These are phyloP conservation scores for Metschnikowia lochheadii DNA, from an alignment of 805 yeast species.

Conservation along the genomic window DNA sequence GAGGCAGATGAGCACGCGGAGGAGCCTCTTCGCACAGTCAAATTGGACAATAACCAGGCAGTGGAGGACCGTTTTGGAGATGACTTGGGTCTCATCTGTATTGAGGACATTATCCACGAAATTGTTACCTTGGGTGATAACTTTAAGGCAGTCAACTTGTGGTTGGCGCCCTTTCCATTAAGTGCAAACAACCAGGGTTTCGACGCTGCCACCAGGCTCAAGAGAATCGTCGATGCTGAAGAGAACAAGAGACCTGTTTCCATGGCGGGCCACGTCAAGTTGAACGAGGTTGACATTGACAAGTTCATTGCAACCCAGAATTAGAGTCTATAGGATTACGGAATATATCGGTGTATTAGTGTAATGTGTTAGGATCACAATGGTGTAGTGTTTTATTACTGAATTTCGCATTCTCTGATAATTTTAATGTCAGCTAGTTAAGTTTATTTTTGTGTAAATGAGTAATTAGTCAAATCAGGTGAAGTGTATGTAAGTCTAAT, in stretches of 20 bases:
- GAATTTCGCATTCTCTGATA: too few species aligned
- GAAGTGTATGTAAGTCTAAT: too few species aligned
- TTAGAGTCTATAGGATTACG: constrained; percentile 18
- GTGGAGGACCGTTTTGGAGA: constrained; percentile 68
- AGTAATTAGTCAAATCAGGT: too few species aligned
- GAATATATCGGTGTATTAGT: neutral
- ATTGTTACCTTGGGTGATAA: constrained; percentile 58
- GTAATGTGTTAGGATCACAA: too few species aligned
- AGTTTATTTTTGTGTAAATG: too few species aligned
- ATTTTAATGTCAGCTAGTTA: too few species aligned
- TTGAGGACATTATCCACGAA: constrained; percentile 77
- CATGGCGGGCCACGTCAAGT: constrained; percentile 60
- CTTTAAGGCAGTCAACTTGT: constrained; percentile 56
- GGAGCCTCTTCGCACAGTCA: constrained; percentile 28
- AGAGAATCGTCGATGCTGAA: constrained; percentile 54
- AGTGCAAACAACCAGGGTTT: constrained; percentile 70
- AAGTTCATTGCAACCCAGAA: constrained; percentile 62
- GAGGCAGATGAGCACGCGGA: constrained; percentile 26
- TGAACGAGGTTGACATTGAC: constrained; percentile 72
- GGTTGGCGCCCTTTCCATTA: constrained; percentile 67
- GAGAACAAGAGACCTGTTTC: constrained; percentile 47
- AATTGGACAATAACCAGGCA: constrained; percentile 68
- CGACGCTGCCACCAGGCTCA: constrained; percentile 68
- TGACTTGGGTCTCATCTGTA: constrained; percentile 63
- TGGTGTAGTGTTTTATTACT: too few species aligned